Base-by-base conservation (phyloP, 2,329 filamentous ascomycete genomes). In the Conoideocrella luteorostrata region DNA sequence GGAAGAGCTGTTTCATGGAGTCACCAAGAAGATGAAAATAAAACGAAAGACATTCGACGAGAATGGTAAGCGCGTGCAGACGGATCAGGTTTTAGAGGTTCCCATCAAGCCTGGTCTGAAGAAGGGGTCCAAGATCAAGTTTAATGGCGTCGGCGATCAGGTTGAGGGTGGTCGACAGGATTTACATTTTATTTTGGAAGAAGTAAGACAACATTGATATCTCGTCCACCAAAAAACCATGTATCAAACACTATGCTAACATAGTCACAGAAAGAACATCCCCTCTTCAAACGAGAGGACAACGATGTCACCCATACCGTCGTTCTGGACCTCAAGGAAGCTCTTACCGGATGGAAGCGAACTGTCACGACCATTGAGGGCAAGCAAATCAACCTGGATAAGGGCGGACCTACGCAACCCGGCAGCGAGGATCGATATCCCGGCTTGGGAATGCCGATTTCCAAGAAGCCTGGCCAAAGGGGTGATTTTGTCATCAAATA, bases 61-160 rank as follows among this genome's bases (percentile, higher is more conserved):
- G 17, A 82, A 76, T 1, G 88, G 88, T 46, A 95, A 95, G 71
- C 82, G 89, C 55, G 87, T 80, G 34, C 85, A 84, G 3, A 86
- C 90, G 48, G 93, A 98, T 56, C 86, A 90, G 58, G 88, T 96
- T 15, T 71, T 98, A 23, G 89, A 95, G 60, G 91, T 97, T 41
- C 88, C 89, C 37, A 95, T 98, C 69, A 97, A 96, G 70, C 83
- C 88, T 5, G 93, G 93, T 47, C 70, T 97, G 66, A 96, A 97
- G 70, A 90, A 94, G 56, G 93, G 93, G 23, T 95, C 88, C 59
- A 98, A 97, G 75, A 95, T 98, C 67, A 96, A 96, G 68, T 98
- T 95, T 62, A 87, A 86, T 59, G 89, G 91, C 33, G 90, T 98
- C n/a, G 93, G 93, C 10, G 93, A 98, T 65, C 90, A 97, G 63